Conservation (phyloP, 163 green algal genomes). For the Coccomyxa subellipsoidea region DNA sequence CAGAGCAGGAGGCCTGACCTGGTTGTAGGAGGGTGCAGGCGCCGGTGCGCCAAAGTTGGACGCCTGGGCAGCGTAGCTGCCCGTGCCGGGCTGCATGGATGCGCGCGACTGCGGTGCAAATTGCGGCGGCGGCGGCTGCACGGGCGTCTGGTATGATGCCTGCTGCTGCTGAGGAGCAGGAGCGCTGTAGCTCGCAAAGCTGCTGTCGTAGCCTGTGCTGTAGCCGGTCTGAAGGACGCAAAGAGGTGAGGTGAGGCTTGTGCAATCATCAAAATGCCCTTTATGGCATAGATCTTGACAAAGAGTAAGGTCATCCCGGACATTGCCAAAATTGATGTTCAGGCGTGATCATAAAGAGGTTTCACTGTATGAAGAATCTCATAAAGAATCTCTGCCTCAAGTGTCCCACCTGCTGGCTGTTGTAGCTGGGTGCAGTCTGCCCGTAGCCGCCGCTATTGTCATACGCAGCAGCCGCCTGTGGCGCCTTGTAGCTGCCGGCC, state of each 20-base stretch:
- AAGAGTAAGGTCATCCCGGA: too few species aligned
- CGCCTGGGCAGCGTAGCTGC: not conserved
- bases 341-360: too few species aligned
- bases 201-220: not conserved
- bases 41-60: too few species aligned
- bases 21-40: not conserved
- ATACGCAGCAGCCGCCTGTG: not conserved
- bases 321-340: too few species aligned
- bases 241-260: not conserved
- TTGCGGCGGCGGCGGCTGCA: not conserved
- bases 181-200: not conserved
- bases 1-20: not conserved
- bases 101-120: not conserved
- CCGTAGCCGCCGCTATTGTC: not conserved
- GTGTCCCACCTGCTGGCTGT: not conserved
- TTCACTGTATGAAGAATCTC: too few species aligned
- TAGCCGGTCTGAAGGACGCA: not conserved
- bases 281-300: too few species aligned
- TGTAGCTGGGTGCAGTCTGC: not conserved
- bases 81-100: not conserved
- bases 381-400: too few species aligned
- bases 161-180: not conserved
- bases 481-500: constrained; percentile 6
- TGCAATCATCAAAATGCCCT: not conserved
- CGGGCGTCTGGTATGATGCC: not conserved